phyloP scores from a whole-genome alignment of 371 early-diverging fungal species.

The Funneliformis caledonium region DNA sequence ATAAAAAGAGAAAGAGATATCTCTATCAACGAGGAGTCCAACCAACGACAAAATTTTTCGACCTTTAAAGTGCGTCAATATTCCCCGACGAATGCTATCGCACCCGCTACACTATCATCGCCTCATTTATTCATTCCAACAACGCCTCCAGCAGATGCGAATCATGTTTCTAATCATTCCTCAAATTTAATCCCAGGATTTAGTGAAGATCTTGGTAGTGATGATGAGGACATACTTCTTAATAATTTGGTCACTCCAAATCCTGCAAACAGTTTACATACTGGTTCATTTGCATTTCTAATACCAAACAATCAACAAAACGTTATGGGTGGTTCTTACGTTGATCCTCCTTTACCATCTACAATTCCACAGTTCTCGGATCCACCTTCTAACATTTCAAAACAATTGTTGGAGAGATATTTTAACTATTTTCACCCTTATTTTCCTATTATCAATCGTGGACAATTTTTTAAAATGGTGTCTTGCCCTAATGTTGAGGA shows the following conservation, averaged over 20 bases:
- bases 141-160: constrained; percentile 30
- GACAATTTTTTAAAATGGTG: constrained; percentile 23
- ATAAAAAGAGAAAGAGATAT: constrained; percentile 33
- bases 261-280: constrained; percentile 25
- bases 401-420: constrained; percentile 37
- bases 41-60: constrained; percentile 24
- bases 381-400: not conserved
- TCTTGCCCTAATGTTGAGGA: not conserved
- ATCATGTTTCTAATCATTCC: constrained; percentile 4
- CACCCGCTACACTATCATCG: constrained; percentile 20
- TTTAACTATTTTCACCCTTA: constrained; percentile 39
- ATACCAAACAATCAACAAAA: not conserved
- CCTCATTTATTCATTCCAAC: constrained; percentile 20
- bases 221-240: constrained; percentile 32
- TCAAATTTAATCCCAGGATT: constrained; percentile 41
- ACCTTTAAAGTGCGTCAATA: constrained; percentile 42
- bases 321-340: constrained; percentile 32
- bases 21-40: constrained; percentile 23
- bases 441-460: constrained; percentile 31
- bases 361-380: constrained; percentile 30
- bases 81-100: constrained; percentile 41
- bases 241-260: constrained; percentile 14
- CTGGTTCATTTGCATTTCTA: constrained; percentile 37
- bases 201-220: constrained; percentile 43
- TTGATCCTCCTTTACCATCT: constrained; percentile 43